Conservation (phyloP, 2,329 filamentous ascomycete genomes). For the Periconia digitata region DNA sequence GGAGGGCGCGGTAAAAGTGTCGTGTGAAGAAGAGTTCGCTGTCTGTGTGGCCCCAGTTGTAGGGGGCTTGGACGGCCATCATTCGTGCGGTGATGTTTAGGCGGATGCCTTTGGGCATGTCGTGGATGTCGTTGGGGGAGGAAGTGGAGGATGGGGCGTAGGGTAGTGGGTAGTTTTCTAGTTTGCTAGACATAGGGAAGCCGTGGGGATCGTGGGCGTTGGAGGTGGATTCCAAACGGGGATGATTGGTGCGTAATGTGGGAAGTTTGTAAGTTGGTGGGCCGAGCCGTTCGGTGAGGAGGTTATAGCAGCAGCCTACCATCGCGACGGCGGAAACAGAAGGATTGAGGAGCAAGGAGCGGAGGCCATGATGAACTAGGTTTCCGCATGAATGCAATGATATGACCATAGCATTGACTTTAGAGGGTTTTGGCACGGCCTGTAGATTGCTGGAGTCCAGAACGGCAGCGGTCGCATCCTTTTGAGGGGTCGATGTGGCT, state of each 20-base stretch:
- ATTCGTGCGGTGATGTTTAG: constrained; percentile 96
- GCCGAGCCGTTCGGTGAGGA: constrained; percentile 85
- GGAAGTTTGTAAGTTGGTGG: constrained; percentile 85
- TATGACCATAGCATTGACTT: constrained; percentile 72
- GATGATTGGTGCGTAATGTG: constrained; percentile 72
- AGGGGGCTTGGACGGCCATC: constrained; percentile 96
- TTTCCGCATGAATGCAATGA: constrained; percentile 98
- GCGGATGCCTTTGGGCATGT: constrained; percentile 61
- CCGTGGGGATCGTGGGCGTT: constrained; percentile 81
- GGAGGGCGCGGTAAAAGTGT: constrained; percentile 87
- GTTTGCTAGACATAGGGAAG: constrained; percentile 83
- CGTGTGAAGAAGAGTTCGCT: constrained; percentile 87
- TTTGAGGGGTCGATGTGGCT: too few relatives aligned
- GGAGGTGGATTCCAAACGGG: constrained; percentile 68
- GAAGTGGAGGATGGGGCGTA: constrained; percentile 10
- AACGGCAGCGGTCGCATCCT: constrained; percentile 17
- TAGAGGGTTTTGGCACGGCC: constrained; percentile 29
- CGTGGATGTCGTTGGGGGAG: constrained; percentile 12
- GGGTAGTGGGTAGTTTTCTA: constrained; percentile 54
- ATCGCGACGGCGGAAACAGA: constrained; percentile 88
- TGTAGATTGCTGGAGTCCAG: constrained; percentile 28
- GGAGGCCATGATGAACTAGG: constrained; percentile 90
- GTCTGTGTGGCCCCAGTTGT: constrained; percentile 83
- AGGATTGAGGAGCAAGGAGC: constrained; percentile 81
- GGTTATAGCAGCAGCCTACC: constrained; percentile 97